Evolutionary conservation across 176 grass and related monocot genomes (phyloP).

Genomic region (Neostapfia colusana): DNA sequence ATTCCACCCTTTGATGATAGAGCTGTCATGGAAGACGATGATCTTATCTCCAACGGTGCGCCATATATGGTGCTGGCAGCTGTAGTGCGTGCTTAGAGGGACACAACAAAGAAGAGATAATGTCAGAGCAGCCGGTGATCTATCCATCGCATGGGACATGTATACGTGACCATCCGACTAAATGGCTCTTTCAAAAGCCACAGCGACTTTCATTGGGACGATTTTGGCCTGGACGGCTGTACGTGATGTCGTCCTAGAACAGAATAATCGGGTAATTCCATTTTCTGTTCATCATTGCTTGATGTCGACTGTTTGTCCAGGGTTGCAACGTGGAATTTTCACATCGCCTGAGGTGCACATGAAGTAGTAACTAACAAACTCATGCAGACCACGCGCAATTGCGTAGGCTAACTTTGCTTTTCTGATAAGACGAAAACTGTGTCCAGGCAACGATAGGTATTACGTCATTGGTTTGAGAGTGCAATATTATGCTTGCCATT

Average conservation of each 20-base stretch:
- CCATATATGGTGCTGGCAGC: constrained; percentile 10
- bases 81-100: constrained; percentile 22
- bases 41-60: constrained; percentile 32
- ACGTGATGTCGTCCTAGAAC: background rate
- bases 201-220: background rate
- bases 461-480: background rate
- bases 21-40: constrained; percentile 11
- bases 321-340: background rate
- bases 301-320: background rate
- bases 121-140: background rate
- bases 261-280: background rate
- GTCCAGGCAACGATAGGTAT: background rate
- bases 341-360: background rate
- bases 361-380: background rate
- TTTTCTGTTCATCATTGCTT: background rate
- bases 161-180: background rate
- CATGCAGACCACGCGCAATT: background rate
- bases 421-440: background rate
- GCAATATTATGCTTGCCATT: background rate
- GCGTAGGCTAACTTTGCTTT: background rate
- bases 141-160: constrained; percentile 7
- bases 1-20: constrained; percentile 11
- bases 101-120: constrained; percentile 11
- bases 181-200: constrained; percentile 16
- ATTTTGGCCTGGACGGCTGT: background rate